phyloP scores from a whole-genome alignment of 176 grass and related monocot species.

The Musa beccarii region DNA sequence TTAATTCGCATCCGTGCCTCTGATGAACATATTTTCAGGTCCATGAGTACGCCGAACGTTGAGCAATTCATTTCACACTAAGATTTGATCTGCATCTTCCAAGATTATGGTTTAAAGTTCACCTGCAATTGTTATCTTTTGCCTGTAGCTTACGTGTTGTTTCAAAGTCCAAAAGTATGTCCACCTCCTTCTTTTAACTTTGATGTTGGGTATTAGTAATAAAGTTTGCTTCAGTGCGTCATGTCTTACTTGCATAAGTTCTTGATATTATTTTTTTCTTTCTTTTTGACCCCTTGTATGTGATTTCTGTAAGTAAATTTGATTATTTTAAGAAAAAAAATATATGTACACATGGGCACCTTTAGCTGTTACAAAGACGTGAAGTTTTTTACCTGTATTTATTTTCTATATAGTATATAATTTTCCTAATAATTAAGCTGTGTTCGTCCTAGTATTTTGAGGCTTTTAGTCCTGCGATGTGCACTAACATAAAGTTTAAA shows the following conservation, averaged over 20 bases:
- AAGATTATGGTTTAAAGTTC: not conserved
- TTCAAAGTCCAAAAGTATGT: not conserved
- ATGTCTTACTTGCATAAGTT: not conserved
- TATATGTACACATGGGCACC: no score
- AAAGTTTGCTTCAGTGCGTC: not conserved
- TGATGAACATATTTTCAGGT: slow-evolving; percentile 9
- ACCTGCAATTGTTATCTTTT: not conserved
- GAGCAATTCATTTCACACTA: not conserved
- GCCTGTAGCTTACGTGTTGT: not conserved
- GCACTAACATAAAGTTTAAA: no score
- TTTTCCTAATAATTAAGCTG: no score
- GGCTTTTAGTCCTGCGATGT: no score
- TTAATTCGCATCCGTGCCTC: not conserved
- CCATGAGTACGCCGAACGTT: not conserved
- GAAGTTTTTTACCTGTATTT: no score
- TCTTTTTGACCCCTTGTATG: not conserved
- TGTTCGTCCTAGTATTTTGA: no score
- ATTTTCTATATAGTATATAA: no score
- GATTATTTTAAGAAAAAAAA: not conserved
- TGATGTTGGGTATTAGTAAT: not conserved
- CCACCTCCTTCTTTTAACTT: not conserved
- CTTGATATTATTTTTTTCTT: not conserved
- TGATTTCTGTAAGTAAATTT: not conserved
- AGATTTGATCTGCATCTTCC: not conserved
- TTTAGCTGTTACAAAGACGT: no score